Evolutionary conservation across 73 alveolate species (phyloP), one percentile per base, ranked within the genome.

Genomic region (Paraurostyla sp.): DNA sequence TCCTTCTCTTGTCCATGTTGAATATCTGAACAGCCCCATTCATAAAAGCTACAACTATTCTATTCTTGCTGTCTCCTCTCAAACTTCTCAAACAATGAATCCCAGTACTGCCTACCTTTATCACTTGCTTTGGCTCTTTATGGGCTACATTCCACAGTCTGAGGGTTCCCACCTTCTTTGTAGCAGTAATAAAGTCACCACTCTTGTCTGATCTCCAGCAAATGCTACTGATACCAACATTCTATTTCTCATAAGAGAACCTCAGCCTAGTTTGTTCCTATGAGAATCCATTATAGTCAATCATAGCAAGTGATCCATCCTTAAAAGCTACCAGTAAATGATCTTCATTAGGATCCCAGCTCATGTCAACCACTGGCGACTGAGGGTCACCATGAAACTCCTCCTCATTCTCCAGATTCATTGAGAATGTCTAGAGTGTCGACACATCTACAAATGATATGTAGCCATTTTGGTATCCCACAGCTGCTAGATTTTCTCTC

Each of bases 141-240:
- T 91, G 84, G 48, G 98, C 95, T 0, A 91, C 99, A 88, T 96
- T 96, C 92, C 93, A 96, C 42, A 92, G 46, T 57, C 94, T 94
- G 57, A 96, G 56, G 62, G 95, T 93, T 0, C 97, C 95, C 25
- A 95, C 93, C 42, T 95, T 94, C 50, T 82, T 87, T 58, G 89
- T 93, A 38, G 93, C 56, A 0, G 95, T 92, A 63, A 96, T 83
- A 84, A 96, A 96, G 57, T 89, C 92, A 1, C 99, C 99, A n/a
- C 98, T 96, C 42, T 80, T 94, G 56, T 92, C 89, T 54, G 94
- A 89, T 49, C 88, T 87, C 98, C 99, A 96, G 57, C 91, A 38
- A 25, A 96, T 68, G 48, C 88, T 71, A 42, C 91, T 91, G 54
- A 93, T 80, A 63, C 96, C 96, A 27, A 85, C 94, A 3, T 95